Evolutionary conservation across 352 stramenopile genomes (phyloP), one percentile per base, ranked within the genome.

Genomic region (Phytophthora constricta): DNA sequence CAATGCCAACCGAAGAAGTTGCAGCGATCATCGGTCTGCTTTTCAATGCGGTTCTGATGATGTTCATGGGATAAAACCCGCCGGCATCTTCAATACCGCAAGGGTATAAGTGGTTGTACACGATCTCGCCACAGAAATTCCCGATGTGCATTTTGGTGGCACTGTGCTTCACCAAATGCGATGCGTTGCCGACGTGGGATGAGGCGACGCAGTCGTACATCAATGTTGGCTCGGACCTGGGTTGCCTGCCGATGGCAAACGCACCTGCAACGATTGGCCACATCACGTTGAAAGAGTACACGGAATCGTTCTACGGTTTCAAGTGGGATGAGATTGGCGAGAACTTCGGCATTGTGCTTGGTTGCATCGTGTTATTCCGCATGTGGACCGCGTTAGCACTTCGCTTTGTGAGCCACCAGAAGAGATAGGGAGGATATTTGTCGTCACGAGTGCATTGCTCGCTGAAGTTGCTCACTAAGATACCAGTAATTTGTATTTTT

Each of bases 1-100:
- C 49, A 5, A 37, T 62, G 31, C 61, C 61, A 22, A 63, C 27
- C 2, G 51, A 62, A 16, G 50, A 62, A 48, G 61, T 47, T n/a
- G 41, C 41, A 9, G 70, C 73, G 25, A 75, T 50, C 37, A 70
- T 78, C 23, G 76, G 76, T 23, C n/a, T 65, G 13, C 66, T 84
- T 33, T 66, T 60, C 7, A 47, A 65, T 22, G 58, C 48, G n/a
- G n/a, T 14, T 14, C 68, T 68, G 25, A 53, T 58, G 8, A 55
- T 52, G 7, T 76, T 77, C 48, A 49, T 77, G 45, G 45, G 37
- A 25, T 80, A 78, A 56, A 74, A 41, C 8, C 62, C 63, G 23
- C 62, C 68, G 26, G 28, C 49, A 42, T 43, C 16, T 26, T 14
- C 46, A n/a, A 53, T 53, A n/a, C 16, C 84, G 77, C 46, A 82